These are phyloP conservation scores for Claviceps quebecensis DNA, from an alignment of 2,329 filamentous ascomycete genomes.

Conservation along the genomic window DNA sequence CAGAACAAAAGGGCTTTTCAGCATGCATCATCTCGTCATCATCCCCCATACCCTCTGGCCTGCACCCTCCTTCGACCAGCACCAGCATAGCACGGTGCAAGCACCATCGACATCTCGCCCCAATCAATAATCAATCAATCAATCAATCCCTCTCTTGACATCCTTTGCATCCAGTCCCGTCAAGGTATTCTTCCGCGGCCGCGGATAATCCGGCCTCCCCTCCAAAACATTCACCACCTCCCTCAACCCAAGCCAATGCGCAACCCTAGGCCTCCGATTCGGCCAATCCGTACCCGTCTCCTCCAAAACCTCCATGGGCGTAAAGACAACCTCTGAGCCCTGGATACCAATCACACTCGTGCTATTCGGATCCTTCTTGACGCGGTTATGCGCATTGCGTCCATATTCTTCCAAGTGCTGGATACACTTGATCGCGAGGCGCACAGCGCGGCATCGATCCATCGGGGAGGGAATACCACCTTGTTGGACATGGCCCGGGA, in stretches of 20 bases:
- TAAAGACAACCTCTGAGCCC: conserved; percentile 81
- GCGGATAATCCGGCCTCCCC: conserved; percentile 46
- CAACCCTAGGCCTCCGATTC: conserved; percentile 67
- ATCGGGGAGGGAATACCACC: conserved; percentile 86
- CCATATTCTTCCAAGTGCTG: conserved; percentile 75
- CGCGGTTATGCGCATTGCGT: conserved; percentile 48
- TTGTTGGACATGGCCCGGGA: conserved; percentile 89
- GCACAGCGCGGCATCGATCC: conserved; percentile 85
- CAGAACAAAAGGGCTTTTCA: neutral
- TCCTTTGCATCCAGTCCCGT: conserved; percentile 44
- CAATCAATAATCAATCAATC: neutral
- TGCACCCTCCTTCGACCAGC: neutral
- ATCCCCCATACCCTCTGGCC: neutral
- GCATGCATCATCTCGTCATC: neutral
- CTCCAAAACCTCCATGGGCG: conserved; percentile 67
- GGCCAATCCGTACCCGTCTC: conserved; percentile 83
- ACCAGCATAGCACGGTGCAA: no score
- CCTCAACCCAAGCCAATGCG: conserved; percentile 76
- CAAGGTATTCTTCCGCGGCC: conserved; percentile 32
- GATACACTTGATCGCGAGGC: conserved; percentile 87
- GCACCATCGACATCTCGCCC: no score
- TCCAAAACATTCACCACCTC: conserved; percentile 73
- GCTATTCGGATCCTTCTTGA: conserved; percentile 60
- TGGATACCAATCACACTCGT: conserved; percentile 82
- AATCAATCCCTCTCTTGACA: conserved; percentile 36